These are phyloP conservation scores for Myxozyma monticola DNA, from an alignment of 805 yeast species.

Conservation along the genomic window DNA sequence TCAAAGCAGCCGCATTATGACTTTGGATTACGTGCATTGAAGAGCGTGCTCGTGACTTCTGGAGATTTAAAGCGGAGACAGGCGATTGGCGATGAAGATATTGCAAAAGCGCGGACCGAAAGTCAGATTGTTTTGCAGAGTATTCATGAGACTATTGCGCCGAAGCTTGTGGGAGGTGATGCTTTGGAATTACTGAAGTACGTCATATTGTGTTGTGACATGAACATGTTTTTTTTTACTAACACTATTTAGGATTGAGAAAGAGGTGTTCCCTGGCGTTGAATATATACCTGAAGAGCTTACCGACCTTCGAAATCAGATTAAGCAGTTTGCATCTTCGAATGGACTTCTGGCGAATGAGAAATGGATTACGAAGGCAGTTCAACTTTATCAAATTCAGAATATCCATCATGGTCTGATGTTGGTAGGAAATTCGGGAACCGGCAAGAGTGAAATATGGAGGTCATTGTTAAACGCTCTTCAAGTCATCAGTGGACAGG, in stretches of 20 bases:
- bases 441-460: constrained; percentile 69
- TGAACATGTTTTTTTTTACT: neutral
- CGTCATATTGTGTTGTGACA: neutral
- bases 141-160: constrained; percentile 61
- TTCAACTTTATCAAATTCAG: constrained; percentile 64
- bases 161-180: constrained; percentile 64
- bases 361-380: constrained; percentile 54
- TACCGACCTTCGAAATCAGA: constrained; percentile 33
- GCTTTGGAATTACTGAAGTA: constrained; percentile 41
- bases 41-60: constrained; percentile 61
- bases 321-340: constrained; percentile 35
- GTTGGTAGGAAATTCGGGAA: constrained; percentile 72
- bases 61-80: constrained; percentile 47
- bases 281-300: constrained; percentile 34
- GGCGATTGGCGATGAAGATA: neutral
- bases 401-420: constrained; percentile 74
- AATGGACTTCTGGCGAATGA: constrained; percentile 42
- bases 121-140: constrained; percentile 49
- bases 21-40: constrained; percentile 83
- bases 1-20: constrained; percentile 76
- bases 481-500: constrained; percentile 40
- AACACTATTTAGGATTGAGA: constrained; percentile 24
- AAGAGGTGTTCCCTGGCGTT: constrained; percentile 27
- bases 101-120: neutral
- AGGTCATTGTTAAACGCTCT: constrained; percentile 50